Base-by-base conservation (phyloP, 768 basidiomycete species). In the Coprinellus micaceus region DNA sequence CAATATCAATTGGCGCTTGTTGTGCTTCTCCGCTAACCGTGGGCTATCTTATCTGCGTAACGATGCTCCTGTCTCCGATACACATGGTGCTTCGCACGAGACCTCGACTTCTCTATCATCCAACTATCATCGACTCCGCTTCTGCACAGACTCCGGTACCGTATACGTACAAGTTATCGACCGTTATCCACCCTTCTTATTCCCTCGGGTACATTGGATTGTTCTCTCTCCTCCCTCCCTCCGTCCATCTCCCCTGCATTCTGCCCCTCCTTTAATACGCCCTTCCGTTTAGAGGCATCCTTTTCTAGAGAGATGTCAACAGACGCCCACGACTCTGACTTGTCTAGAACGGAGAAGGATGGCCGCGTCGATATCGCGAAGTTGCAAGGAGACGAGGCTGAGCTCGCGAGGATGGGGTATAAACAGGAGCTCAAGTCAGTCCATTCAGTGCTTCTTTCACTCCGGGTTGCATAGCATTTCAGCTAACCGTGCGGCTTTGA, bases 331-430 rank as follows among this genome's bases (percentile, higher is more conserved):
- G 33, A 33, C 6, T 33, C 33, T 6, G 6, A 6, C 7, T 6
- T 13, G 33, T 33, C 30, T 50, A 25, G 13, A 30, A 25, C 28
- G 13, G 25, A 17, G 28, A 26, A 44, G 15, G 52, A 13, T 25
- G 39, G 24, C 11, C 13, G 25, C 15, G 52, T n/a, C 2, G n/a
- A 39, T 28, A 47, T 52, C 19, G 4, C 49, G 19, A 36, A 33
- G 37, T 21, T 46, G 49, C 53, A 39, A n/a, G 48, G 43, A 25
- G 85, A 88, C 63, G 85, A 87, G 68, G 78, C 72, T 5, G 83
- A 85, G 66, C 70, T 88, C 4, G 84, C 83, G 25, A 71, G 83
- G 56, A 84, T 88, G 84, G 86, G 86, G 17, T 87, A 86, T 69
- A 86, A 84, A 68, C 85, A 87, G 65, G 84, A 86, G 64, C 69